Conservation (phyloP, 306 rosid genomes). For the Lupinus albus region DNA sequence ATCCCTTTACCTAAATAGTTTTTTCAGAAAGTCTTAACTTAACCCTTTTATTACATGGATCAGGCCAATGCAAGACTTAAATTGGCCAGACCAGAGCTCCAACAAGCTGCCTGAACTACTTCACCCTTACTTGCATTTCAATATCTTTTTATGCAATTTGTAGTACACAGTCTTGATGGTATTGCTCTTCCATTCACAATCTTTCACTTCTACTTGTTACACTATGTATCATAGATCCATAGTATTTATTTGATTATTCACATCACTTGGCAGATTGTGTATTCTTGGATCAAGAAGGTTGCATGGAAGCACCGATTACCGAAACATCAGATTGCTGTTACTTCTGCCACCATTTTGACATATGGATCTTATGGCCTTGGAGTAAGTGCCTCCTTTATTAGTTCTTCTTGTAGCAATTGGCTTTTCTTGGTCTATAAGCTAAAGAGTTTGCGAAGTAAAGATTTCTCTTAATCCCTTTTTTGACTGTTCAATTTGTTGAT, state of each 20-base stretch:
- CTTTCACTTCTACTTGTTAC: neutral
- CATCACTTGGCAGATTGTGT: conserved; percentile 42
- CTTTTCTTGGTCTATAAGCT: conserved; percentile 15
- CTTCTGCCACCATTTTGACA: conserved; percentile 50
- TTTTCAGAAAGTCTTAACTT: neutral
- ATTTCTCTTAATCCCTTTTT: conserved; percentile 24
- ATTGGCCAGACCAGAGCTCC: neutral
- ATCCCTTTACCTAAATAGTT: too few species aligned
- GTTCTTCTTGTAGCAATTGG: neutral
- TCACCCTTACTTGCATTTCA: neutral
- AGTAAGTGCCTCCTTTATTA: conserved; percentile 39
- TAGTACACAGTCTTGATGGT: neutral
- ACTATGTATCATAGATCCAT: conserved; percentile 9
- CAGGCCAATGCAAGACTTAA: neutral
- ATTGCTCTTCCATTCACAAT: neutral
- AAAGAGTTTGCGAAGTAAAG: neutral
- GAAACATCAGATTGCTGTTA: conserved; percentile 32
- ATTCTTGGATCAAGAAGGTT: conserved; percentile 51
- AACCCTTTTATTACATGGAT: neutral
- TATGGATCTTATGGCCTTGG: conserved; percentile 64
- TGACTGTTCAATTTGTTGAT: conserved; percentile 1
- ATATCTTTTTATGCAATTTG: conserved; percentile 2
- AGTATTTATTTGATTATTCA: conserved; percentile 20
- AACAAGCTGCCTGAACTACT: too few species aligned
- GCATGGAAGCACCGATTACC: conserved; percentile 43